Evolutionary conservation across 2,329 filamentous ascomycete species (phyloP).

Genomic region (Arthrobotrys sphaeroides): DNA sequence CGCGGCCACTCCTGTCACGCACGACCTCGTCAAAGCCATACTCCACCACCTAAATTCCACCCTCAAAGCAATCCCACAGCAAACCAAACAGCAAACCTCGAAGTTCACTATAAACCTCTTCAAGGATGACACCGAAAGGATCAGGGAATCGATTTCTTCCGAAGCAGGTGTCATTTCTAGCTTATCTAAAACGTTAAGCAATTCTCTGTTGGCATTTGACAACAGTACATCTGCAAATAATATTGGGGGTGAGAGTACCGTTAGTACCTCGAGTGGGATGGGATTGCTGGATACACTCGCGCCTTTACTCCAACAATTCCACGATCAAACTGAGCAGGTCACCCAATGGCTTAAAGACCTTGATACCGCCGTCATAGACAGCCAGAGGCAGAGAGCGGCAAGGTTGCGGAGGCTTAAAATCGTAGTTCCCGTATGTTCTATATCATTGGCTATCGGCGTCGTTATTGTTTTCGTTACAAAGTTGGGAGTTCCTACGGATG

Average conservation of each 20-base stretch:
- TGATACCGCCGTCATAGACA: constrained; percentile 32
- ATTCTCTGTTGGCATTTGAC: constrained; percentile 35
- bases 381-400: constrained; percentile 29
- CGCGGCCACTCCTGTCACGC: constrained; percentile 9
- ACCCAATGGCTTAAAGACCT: constrained; percentile 44
- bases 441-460: constrained; percentile 35
- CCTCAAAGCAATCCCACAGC: constrained; percentile 13
- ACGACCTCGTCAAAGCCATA: constrained; percentile 35
- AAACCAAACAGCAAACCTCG: constrained; percentile 33
- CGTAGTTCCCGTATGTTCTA: constrained; percentile 31
- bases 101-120: constrained; percentile 49
- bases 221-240: neutral
- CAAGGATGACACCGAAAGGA: constrained; percentile 41
- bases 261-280: neutral
- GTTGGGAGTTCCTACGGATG: neutral
- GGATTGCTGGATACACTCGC: neutral
- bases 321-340: constrained; percentile 40
- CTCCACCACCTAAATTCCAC: constrained; percentile 30
- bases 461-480: constrained; percentile 24
- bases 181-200: constrained; percentile 32
- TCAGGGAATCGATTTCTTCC: constrained; percentile 25
- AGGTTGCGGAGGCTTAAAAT: constrained; percentile 39
- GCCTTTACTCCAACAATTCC: constrained; percentile 31
- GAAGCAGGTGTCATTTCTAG: constrained; percentile 27
- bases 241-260: neutral